Evolutionary conservation across 2,329 filamentous ascomycete species (phyloP).

Genomic region (Exophiala xenobiotica): DNA sequence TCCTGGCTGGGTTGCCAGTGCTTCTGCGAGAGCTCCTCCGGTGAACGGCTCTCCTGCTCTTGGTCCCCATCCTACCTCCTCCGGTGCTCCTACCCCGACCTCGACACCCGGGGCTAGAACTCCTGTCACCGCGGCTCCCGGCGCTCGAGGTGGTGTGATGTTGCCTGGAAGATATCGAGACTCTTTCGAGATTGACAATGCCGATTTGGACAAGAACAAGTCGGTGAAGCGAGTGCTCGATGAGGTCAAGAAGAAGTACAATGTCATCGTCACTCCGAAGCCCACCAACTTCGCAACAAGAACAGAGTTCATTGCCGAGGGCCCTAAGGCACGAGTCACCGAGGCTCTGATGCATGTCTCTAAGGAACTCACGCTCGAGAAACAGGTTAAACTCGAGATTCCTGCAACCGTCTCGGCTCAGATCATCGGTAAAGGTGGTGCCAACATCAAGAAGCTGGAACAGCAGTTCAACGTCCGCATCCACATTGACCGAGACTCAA

Average conservation of each 20-base stretch:
- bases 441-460: constrained; percentile 85
- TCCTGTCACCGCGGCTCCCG: constrained; percentile 45
- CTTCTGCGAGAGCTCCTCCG: constrained; percentile 43
- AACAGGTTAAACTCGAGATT: constrained; percentile 72
- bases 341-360: constrained; percentile 88
- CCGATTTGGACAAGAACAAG: constrained; percentile 72
- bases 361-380: constrained; percentile 79
- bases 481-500: constrained; percentile 69
- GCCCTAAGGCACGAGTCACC: constrained; percentile 78
- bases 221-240: constrained; percentile 83
- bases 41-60: constrained; percentile 56
- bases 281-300: constrained; percentile 68
- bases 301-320: constrained; percentile 79
- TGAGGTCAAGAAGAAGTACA: constrained; percentile 89
- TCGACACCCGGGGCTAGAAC: constrained; percentile 59
- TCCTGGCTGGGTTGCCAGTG: constrained; percentile 49
- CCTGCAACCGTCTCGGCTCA: constrained; percentile 80
- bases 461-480: constrained; percentile 87
- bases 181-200: constrained; percentile 69
- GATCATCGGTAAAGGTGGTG: constrained; percentile 89
- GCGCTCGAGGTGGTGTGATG: constrained; percentile 33
- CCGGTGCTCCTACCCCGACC: constrained; percentile 61
- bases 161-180: constrained; percentile 81
- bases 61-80: constrained; percentile 46
- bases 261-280: constrained; percentile 74